Conservation (phyloP, 768 basidiomycete species). For the Butyriboletus loyo region DNA sequence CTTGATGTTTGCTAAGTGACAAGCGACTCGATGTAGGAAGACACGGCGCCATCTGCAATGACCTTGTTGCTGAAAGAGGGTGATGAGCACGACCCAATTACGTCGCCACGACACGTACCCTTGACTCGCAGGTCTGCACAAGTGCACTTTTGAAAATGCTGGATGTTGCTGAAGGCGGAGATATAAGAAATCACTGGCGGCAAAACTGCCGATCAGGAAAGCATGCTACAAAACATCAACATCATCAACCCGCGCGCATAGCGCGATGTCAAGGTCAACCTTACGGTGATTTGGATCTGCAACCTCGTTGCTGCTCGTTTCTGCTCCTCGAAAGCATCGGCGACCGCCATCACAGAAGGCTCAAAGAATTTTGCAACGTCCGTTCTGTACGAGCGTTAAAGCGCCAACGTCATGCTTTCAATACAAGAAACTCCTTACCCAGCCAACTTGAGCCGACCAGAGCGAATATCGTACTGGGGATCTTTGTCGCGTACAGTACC, state of each 20-base stretch:
- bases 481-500: slow-evolving; percentile 37
- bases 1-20: slow-evolving; percentile 43
- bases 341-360: slow-evolving; percentile 37
- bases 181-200: slow-evolving; percentile 47
- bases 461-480: slow-evolving; percentile 30
- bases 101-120: slow-evolving; percentile 34
- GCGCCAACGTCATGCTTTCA: neutral
- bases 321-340: slow-evolving; percentile 33
- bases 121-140: slow-evolving; percentile 48
- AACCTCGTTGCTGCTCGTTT: slow-evolving; percentile 13
- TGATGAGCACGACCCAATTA: neutral
- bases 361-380: slow-evolving; percentile 42
- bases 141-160: slow-evolving; percentile 34
- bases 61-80: slow-evolving; percentile 39
- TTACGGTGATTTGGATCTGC: slow-evolving; percentile 27
- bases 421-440: slow-evolving; percentile 28
- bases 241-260: neutral
- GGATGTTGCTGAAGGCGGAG: slow-evolving; percentile 37
- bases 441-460: slow-evolving; percentile 35
- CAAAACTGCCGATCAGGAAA: slow-evolving; percentile 53
- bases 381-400: slow-evolving; percentile 16
- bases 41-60: slow-evolving; percentile 48
- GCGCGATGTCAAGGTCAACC: no score
- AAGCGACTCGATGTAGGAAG: slow-evolving; percentile 41
- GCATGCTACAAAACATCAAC: slow-evolving; percentile 29